A percentile compares a stretch with the other conserved stretches of the same genome.
phyloP scores from a whole-genome alignment of 306 rosid genomes.

The Arachis stenosperma region DNA sequence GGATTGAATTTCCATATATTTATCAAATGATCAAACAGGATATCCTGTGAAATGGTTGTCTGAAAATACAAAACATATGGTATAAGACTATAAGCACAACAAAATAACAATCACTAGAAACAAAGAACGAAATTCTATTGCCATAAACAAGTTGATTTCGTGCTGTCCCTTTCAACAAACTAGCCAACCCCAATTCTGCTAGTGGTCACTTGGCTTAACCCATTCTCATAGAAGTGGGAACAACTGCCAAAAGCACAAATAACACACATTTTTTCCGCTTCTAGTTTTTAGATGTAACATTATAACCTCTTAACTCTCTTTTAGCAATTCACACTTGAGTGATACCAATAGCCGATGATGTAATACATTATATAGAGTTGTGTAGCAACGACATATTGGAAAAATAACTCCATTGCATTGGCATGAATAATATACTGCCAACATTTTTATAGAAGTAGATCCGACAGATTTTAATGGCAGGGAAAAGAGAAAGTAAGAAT shows the following conservation, averaged over 20 bases:
- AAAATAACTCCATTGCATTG: constrained; percentile 1
- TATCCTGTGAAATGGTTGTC: constrained; percentile 75
- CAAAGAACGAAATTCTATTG: neutral
- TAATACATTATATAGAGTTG: neutral
- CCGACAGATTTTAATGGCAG: neutral
- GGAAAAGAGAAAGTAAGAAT: neutral
- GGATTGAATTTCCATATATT: constrained; percentile 92
- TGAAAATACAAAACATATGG: constrained; percentile 44
- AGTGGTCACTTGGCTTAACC: too few species aligned
- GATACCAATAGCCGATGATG: neutral
- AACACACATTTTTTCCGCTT: constrained; percentile 1
- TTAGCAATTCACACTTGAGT: neutral
- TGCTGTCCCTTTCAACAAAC: too few species aligned
- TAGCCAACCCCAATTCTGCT: too few species aligned
- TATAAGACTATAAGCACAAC: neutral
- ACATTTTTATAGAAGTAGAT: constrained; percentile 1
- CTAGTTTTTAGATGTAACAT: constrained; percentile 4
- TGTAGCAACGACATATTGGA: neutral
- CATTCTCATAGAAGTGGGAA: too few species aligned
- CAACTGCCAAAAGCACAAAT: too few species aligned
- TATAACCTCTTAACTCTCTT: neutral
- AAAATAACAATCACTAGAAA: constrained; percentile 8
- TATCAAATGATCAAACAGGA: constrained; percentile 86
- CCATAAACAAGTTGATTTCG: too few species aligned
- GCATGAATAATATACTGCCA: neutral